phyloP scores from a whole-genome alignment of 805 yeast genomes.

The Kockiozyma suomiensis region DNA sequence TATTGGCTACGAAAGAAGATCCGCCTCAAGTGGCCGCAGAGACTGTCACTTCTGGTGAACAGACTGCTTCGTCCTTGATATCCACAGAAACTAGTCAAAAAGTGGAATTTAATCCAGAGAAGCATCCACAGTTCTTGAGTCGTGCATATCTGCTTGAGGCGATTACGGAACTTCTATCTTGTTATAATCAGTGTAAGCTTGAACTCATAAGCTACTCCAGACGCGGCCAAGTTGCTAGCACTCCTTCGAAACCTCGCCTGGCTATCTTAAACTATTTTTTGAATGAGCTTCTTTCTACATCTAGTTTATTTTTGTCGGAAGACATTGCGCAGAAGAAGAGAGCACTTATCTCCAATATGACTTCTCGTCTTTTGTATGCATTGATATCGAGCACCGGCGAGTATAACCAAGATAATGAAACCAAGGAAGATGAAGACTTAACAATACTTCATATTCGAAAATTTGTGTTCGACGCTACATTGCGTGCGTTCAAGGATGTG shows the following conservation, averaged over 20 bases:
- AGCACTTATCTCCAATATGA: constrained; percentile 59
- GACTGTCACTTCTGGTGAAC: not conserved
- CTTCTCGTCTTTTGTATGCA: constrained; percentile 62
- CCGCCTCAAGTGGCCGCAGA: not conserved
- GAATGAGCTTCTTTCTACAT: constrained; percentile 69
- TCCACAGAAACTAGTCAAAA: not conserved
- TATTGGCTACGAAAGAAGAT: constrained; percentile 53
- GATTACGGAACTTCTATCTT: constrained; percentile 69
- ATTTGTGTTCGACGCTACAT: constrained; percentile 68
- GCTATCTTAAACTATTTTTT: constrained; percentile 76
- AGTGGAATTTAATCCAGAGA: constrained; percentile 34
- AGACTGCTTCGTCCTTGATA: not conserved
- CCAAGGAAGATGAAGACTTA: constrained; percentile 52
- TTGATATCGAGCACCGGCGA: constrained; percentile 63
- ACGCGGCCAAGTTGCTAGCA: constrained; percentile 14
- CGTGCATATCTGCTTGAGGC: constrained; percentile 68
- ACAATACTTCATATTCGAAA: constrained; percentile 74
- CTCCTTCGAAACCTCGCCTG: constrained; percentile 61
- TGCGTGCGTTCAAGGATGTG: constrained; percentile 62
- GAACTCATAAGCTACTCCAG: constrained; percentile 80
- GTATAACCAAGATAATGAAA: constrained; percentile 38
- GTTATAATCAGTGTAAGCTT: constrained; percentile 78
- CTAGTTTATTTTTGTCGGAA: constrained; percentile 44
- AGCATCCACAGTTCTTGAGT: constrained; percentile 62
- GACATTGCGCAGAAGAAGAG: constrained; percentile 46